These are phyloP conservation scores for Sanghuangporus sanghuang DNA, from an alignment of 1,284 basidiomycete species.

Conservation along the genomic window DNA sequence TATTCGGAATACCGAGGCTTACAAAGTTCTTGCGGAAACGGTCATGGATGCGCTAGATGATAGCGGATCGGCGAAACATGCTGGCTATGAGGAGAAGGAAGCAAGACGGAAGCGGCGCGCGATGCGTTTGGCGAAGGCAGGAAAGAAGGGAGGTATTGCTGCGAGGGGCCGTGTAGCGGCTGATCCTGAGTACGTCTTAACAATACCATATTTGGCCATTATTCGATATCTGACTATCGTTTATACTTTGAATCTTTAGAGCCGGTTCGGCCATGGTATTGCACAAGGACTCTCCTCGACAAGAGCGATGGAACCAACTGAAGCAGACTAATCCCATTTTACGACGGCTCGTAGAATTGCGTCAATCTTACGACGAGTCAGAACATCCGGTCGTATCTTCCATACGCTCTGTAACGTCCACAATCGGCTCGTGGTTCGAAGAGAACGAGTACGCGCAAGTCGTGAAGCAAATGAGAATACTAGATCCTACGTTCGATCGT, in stretches of 20 bases:
- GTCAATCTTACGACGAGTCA: slow-evolving; percentile 84
- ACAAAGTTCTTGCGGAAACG: slow-evolving; percentile 88
- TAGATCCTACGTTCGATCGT: slow-evolving; percentile 86
- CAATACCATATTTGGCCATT: slow-evolving; percentile 6
- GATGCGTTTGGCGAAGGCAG: slow-evolving; percentile 76
- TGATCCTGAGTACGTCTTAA: slow-evolving; percentile 68
- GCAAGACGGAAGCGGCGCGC: slow-evolving; percentile 73
- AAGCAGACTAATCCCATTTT: slow-evolving; percentile 75
- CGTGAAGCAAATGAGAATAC: slow-evolving; percentile 75
- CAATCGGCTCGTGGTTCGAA: slow-evolving; percentile 87
- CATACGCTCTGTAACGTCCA: slow-evolving; percentile 79
- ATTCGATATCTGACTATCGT: neutral
- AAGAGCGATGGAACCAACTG: slow-evolving; percentile 71
- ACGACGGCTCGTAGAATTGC: slow-evolving; percentile 53
- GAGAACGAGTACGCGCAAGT: slow-evolving; percentile 98
- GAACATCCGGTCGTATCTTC: slow-evolving; percentile 87
- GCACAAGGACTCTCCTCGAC: slow-evolving; percentile 74
- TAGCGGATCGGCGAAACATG: slow-evolving; percentile 86
- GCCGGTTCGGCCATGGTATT: slow-evolving; percentile 82
- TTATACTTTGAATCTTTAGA: slow-evolving; percentile 36
- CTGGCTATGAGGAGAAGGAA: slow-evolving; percentile 92
- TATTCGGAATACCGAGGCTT: slow-evolving; percentile 91
- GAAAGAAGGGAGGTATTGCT: slow-evolving; percentile 55
- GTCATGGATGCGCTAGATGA: slow-evolving; percentile 93
- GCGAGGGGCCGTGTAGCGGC: slow-evolving; percentile 48